phyloP scores from a whole-genome alignment of 768 basidiomycete genomes.

The Rhodotorula babjevae region DNA sequence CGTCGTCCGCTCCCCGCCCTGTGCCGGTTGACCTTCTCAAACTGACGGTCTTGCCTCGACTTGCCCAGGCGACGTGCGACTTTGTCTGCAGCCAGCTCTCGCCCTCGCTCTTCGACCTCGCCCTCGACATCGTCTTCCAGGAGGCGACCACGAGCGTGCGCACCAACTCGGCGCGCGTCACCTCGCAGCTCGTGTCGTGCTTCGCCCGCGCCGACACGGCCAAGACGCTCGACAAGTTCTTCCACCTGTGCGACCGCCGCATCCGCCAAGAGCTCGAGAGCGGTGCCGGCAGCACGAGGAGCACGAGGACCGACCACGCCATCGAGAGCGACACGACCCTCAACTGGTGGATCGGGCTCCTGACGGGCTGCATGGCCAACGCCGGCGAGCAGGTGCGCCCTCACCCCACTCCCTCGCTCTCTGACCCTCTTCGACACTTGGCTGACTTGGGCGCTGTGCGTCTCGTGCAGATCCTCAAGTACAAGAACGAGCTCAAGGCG shows the following conservation, averaged over 20 bases:
- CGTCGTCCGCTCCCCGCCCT: background rate
- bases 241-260: constrained; percentile 68
- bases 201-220: constrained; percentile 72
- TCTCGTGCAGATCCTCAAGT: constrained; percentile 57
- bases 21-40: background rate
- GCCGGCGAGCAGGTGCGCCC: constrained; percentile 55
- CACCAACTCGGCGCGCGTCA: constrained; percentile 82
- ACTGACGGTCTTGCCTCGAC: constrained; percentile 52
- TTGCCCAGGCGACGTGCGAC: constrained; percentile 57
- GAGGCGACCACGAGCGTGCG: constrained; percentile 86
- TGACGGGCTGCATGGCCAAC: constrained; percentile 68
- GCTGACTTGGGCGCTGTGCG: constrained; percentile 17
- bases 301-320: constrained; percentile 60
- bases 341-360: constrained; percentile 76
- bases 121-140: constrained; percentile 74
- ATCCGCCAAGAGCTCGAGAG: constrained; percentile 74
- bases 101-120: constrained; percentile 71
- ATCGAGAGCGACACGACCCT: constrained; percentile 56
- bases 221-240: constrained; percentile 71
- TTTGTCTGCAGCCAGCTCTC: constrained; percentile 73
- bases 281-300: constrained; percentile 64
- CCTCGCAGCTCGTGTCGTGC: constrained; percentile 80
- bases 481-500: constrained; percentile 60
- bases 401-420: background rate
- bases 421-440: background rate